phyloP scores from a whole-genome alignment of 1,284 basidiomycete genomes.

The Microbotryum lychnidis-dioicae region DNA sequence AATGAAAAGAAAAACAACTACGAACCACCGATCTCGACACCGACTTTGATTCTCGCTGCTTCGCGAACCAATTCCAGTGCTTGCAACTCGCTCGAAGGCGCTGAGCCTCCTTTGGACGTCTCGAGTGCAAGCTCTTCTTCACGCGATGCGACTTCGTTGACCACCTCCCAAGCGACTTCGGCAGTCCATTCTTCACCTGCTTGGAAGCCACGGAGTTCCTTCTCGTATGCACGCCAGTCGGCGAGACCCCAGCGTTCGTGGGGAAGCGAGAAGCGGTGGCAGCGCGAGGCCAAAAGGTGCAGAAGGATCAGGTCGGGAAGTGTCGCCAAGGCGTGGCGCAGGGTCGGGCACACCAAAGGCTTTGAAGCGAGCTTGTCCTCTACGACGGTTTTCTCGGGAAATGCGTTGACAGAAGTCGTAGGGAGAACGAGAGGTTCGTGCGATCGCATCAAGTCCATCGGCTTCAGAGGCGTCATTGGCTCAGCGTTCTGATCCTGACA shows the following conservation, averaged over 20 bases:
- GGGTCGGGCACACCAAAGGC: constrained; percentile 26
- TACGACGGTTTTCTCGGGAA: not conserved
- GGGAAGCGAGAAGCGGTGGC: constrained; percentile 28
- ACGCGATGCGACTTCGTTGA: constrained; percentile 19
- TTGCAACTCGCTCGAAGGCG: too few relatives aligned
- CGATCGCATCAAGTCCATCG: constrained; percentile 9
- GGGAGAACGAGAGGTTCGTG: constrained; percentile 4
- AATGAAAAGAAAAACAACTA: too few relatives aligned
- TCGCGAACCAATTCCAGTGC: too few relatives aligned
- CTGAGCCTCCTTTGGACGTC: too few relatives aligned
- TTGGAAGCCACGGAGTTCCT: constrained; percentile 32
- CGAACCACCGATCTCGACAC: too few relatives aligned
- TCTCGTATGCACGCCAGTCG: constrained; percentile 31
- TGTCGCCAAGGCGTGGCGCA: constrained; percentile 27
- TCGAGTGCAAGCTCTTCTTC: not conserved
- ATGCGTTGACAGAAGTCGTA: not conserved
- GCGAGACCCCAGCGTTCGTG: constrained; percentile 30
- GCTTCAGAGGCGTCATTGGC: constrained; percentile 16
- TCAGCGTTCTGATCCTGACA: not conserved
- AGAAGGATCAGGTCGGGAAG: constrained; percentile 33
- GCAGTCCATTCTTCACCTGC: constrained; percentile 34
- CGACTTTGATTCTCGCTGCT: too few relatives aligned
- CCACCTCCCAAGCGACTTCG: constrained; percentile 34
- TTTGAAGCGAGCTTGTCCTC: not conserved
- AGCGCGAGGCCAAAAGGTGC: constrained; percentile 32